phyloP scores from a whole-genome alignment of 2,329 filamentous ascomycete species.

The Aspergillus persii region DNA sequence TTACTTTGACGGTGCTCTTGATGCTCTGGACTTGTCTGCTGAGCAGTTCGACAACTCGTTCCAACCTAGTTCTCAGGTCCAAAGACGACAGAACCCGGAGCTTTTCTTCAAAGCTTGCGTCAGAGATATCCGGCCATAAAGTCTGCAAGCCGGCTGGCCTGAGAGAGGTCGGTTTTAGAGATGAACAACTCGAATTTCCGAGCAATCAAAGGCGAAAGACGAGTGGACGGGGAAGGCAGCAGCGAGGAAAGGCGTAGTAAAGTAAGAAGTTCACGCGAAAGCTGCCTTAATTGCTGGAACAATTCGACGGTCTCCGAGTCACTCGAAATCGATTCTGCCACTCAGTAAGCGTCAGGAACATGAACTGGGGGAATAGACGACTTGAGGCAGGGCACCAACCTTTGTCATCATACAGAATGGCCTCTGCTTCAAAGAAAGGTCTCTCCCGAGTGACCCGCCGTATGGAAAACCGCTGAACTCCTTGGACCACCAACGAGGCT shows the following conservation, averaged over 20 bases:
- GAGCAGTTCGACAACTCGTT: conserved; percentile 78
- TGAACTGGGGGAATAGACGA: neutral
- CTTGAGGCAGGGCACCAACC: conserved; percentile 45
- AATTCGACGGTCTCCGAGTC: conserved; percentile 66
- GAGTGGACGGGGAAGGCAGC: conserved; percentile 67
- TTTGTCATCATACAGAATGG: conserved; percentile 69
- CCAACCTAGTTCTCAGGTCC: conserved; percentile 73
- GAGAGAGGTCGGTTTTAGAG: conserved; percentile 71
- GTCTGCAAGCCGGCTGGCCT: conserved; percentile 84
- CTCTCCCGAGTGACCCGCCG: conserved; percentile 73
- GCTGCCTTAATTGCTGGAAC: conserved; percentile 77
- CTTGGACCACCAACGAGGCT: conserved; percentile 82
- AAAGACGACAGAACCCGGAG: conserved; percentile 79
- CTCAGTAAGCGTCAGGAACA: neutral
- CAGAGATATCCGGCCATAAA: conserved; percentile 96
- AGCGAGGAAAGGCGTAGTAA: conserved; percentile 81
- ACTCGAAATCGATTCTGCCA: conserved; percentile 41
- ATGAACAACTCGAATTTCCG: conserved; percentile 86
- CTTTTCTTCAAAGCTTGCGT: conserved; percentile 87
- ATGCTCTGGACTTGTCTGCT: conserved; percentile 78
- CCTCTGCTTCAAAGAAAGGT: conserved; percentile 82
- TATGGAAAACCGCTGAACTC: conserved; percentile 71
- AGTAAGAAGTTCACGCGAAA: conserved; percentile 82
- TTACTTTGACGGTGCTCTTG: conserved; percentile 84
- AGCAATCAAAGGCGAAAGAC: conserved; percentile 78